A percentile compares a stretch with the other conserved stretches of the same genome.
Conservation (phyloP, 208 protist genomes). For the Acanthamoeba polyphaga region DNA sequence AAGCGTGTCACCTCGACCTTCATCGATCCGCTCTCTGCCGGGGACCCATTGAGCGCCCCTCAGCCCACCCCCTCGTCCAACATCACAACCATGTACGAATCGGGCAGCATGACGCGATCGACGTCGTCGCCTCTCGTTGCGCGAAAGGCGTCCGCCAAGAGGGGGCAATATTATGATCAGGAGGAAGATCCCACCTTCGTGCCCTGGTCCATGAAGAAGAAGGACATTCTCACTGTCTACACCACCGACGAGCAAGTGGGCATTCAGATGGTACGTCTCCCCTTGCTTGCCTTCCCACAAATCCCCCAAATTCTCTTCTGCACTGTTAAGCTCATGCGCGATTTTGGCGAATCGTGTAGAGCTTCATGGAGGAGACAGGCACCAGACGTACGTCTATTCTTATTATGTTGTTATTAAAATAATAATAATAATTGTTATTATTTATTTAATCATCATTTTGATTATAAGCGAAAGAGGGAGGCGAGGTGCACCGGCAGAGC, state of each 20-base stretch:
- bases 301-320: not conserved
- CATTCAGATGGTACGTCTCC: slow-evolving; percentile 76
- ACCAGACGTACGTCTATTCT: not conserved
- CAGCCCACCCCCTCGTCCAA: not conserved
- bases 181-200: slow-evolving; percentile 74
- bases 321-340: not conserved
- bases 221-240: slow-evolving; percentile 82
- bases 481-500: no score
- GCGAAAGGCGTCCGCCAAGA: not conserved
- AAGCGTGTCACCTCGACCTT: slow-evolving; percentile 7
- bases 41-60: not conserved
- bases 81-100: not conserved
- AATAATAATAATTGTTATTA: not conserved
- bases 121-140: not conserved
- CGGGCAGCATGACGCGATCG: not conserved
- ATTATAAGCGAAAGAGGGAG: no score
- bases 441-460: not conserved
- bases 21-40: slow-evolving; percentile 5
- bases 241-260: slow-evolving; percentile 73
- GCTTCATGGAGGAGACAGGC: not conserved
- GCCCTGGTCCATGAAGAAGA: slow-evolving; percentile 83
- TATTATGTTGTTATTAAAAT: not conserved
- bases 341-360: not conserved
- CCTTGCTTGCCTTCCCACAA: not conserved
- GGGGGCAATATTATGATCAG: not conserved